Evolutionary conservation across 2,329 filamentous ascomycete species (phyloP).

Genomic region (Exophiala oligosperma): DNA sequence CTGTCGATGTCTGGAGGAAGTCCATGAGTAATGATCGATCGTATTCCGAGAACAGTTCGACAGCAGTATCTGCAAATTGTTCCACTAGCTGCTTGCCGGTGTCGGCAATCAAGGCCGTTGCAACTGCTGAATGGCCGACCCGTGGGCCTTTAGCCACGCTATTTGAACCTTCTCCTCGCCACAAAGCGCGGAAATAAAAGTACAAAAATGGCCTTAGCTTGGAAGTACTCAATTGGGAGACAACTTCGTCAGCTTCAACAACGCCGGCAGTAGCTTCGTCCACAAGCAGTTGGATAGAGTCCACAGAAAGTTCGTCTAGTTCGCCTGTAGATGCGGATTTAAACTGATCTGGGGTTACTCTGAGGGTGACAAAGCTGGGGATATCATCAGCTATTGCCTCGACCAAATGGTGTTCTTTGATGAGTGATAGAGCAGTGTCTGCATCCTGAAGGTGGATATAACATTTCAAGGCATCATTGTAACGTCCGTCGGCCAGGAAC

Average conservation of each 20-base stretch:
- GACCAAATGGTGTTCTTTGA: conserved; percentile 84
- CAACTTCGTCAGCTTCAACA: conserved; percentile 73
- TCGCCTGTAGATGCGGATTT: conserved; percentile 66
- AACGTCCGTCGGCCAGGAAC: conserved; percentile 76
- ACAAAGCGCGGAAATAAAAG: conserved; percentile 87
- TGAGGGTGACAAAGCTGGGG: conserved; percentile 79
- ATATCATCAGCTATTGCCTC: conserved; percentile 89
- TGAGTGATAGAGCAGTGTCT: conserved; percentile 81
- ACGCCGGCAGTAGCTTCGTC: conserved; percentile 89
- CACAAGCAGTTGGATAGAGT: conserved; percentile 83
- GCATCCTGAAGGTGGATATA: conserved; percentile 92
- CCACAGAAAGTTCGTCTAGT: conserved; percentile 74
- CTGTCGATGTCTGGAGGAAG: conserved; percentile 79
- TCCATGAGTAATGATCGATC: conserved; percentile 80
- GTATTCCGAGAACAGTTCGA: conserved; percentile 82
- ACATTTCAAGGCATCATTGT: conserved; percentile 80
- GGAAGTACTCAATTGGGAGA: conserved; percentile 71
- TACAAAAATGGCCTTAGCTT: conserved; percentile 75
- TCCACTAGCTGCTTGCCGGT: conserved; percentile 73
- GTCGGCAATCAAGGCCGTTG: conserved; percentile 50
- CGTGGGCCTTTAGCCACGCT: conserved; percentile 40
- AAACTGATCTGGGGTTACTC: conserved; percentile 72
- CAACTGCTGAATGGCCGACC: conserved; percentile 30
- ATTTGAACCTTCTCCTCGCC: conserved; percentile 64
- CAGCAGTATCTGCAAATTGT: conserved; percentile 80